Conservation (phyloP, 768 basidiomycete species). For the Chiua virens region DNA sequence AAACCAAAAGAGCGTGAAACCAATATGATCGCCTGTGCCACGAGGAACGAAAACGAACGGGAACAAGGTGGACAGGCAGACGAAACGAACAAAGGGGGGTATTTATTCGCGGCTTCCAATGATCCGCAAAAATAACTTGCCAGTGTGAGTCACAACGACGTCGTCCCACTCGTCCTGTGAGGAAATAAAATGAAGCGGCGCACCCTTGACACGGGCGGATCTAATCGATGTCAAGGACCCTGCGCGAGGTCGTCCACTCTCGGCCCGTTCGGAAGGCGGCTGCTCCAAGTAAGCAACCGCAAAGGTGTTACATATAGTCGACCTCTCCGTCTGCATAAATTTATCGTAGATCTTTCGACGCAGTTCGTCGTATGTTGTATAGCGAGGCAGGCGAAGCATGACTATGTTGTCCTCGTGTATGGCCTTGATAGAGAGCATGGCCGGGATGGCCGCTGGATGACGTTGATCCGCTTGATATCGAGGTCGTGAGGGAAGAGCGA, state of each 20-base stretch:
- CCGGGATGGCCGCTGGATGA: conserved; percentile 23
- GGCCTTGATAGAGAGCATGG: conserved; percentile 61
- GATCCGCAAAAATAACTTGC: conserved; percentile 60
- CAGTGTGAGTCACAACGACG: conserved; percentile 41
- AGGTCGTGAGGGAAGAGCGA: conserved; percentile 31
- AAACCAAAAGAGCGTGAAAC: not conserved
- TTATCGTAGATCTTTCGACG: conserved; percentile 63
- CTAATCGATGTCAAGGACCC: conserved; percentile 37
- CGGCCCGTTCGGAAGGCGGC: conserved; percentile 13
- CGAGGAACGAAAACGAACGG: conserved; percentile 7
- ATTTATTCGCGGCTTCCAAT: conserved; percentile 30
- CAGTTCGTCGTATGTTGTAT: conserved; percentile 49
- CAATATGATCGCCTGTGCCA: conserved; percentile 2
- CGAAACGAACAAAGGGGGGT: conserved; percentile 1
- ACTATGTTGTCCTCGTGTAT: conserved; percentile 61
- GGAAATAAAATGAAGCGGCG: conserved; percentile 45
- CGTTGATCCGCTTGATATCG: conserved; percentile 40
- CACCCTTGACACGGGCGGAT: conserved; percentile 13
- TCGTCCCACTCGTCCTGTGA: conserved; percentile 63
- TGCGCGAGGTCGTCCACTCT: conserved; percentile 27
- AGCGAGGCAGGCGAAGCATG: conserved; percentile 53
- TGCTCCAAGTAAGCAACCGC: conserved; percentile 54
- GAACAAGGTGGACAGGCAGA: conserved; percentile 1
- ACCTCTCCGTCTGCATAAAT: conserved; percentile 59
- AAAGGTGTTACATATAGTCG: conserved; percentile 55